Evolutionary conservation across 2,329 filamentous ascomycete genomes (phyloP), one percentile per base, ranked within the genome.

Genomic region (Penicillium aurantiogriseum): DNA sequence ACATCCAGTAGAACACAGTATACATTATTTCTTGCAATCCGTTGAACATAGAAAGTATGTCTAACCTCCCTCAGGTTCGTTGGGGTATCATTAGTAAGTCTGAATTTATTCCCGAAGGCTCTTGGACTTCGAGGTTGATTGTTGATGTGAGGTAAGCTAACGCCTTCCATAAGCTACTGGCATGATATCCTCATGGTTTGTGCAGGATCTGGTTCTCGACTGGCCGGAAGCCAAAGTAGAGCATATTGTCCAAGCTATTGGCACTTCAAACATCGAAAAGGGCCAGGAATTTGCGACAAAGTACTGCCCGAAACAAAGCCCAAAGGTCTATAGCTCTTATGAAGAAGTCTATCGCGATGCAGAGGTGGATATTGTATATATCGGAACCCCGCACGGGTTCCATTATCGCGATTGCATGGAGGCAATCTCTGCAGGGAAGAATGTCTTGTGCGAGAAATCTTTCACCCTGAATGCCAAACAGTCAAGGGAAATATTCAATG

Each of bases 341-440:
- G 10, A 31, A 5, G 31, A 53, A 17, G 44, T 63, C 10, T 63
- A 61, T 21, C 19, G 55, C 4, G 65, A 70, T 44, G 25, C 59
- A 1, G 54, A 65, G 3, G 77, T 85, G 49, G 77, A 82, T 39
- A 78, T 76, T 19, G 77, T 85, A 44, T 31, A 31, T 31, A 31
- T 31, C 51, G 77, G 80, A 10, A 72, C 83, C 7, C 71, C 71
- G 2, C 75, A 76, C 51, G 66, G 60, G 1, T 63, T 69, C 25
- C 75, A 77, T 39, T 70, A 67, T n/a, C 76, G 81, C 57, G 83
- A 80, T 77, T 75, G 81, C 23, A 61, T 79, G 38, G 64, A 69
- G 40, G 65, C 69, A 2, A 60, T 71, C 5, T 39, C 57, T 15
- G 66, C 68, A 5, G 68, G 66, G 9, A 73, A 72, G 51, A 66